phyloP scores from a whole-genome alignment of 768 basidiomycete species.

The Russula virescens region DNA sequence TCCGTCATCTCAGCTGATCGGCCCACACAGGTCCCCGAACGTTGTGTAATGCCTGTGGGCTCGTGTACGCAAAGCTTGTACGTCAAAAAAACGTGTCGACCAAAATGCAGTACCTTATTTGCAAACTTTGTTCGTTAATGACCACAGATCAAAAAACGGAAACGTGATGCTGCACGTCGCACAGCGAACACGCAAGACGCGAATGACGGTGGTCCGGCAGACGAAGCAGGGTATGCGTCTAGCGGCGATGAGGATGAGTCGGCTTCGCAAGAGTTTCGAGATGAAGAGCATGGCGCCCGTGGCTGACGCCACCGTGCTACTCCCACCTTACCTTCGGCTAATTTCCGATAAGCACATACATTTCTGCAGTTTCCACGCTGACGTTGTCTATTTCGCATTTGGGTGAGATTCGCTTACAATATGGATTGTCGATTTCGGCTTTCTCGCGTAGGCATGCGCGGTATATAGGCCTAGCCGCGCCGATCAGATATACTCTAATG shows the following conservation, averaged over 20 bases:
- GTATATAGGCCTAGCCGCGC: slow-evolving; percentile 21
- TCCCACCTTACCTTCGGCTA: slow-evolving; percentile 8
- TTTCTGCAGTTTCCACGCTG: slow-evolving; percentile 19
- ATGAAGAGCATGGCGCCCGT: slow-evolving; percentile 18
- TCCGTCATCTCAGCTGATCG: slow-evolving; percentile 23
- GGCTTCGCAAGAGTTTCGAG: slow-evolving; percentile 25
- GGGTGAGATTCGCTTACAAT: slow-evolving; percentile 26
- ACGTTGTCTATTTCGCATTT: slow-evolving; percentile 27
- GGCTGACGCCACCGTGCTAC: slow-evolving; percentile 10
- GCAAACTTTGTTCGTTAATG: slow-evolving; percentile 9
- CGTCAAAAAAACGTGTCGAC: slow-evolving; percentile 19
- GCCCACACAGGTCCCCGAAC: slow-evolving; percentile 62
- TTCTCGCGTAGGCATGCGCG: slow-evolving; percentile 11
- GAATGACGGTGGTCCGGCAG: slow-evolving; percentile 12
- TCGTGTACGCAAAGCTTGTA: slow-evolving; percentile 83
- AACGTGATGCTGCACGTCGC: slow-evolving; percentile 23
- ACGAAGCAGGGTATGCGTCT: slow-evolving; percentile 17
- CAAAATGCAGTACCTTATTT: slow-evolving; percentile 4
- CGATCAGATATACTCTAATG: slow-evolving; percentile 26
- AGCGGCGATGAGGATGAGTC: slow-evolving; percentile 26
- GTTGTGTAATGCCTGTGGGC: slow-evolving; percentile 79
- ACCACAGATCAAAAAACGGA: slow-evolving; percentile 25
- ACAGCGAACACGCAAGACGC: slow-evolving; percentile 11
- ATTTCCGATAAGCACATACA: slow-evolving; percentile 12
- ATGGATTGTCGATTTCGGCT: slow-evolving; percentile 23